These are phyloP conservation scores for Tilletia horrida DNA, from an alignment of 1,284 basidiomycete genomes.

Conservation along the genomic window DNA sequence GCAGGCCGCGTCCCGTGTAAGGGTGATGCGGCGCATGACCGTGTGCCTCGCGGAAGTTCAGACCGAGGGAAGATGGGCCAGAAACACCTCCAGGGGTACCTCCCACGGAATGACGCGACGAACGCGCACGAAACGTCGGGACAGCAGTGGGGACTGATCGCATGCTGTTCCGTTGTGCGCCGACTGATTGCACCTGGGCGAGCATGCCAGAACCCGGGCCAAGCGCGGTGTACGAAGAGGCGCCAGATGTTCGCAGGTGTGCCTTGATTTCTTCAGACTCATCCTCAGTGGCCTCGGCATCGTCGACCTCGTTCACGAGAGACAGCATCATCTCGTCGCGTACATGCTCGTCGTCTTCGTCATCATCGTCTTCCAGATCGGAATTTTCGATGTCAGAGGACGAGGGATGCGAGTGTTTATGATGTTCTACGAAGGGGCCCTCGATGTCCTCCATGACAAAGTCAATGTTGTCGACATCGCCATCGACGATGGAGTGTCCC, in stretches of 20 bases:
- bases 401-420: not conserved
- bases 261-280: constrained; percentile 33
- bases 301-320: constrained; percentile 29
- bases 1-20: not conserved
- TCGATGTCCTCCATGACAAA: constrained; percentile 17
- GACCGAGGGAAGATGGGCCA: not conserved
- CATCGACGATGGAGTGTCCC: constrained; percentile 14
- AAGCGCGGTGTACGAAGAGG: constrained; percentile 25
- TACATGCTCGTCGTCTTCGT: constrained; percentile 49
- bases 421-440: constrained; percentile 13
- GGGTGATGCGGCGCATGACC: constrained; percentile 8
- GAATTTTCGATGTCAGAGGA: constrained; percentile 15
- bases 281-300: constrained; percentile 46
- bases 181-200: not conserved
- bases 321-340: constrained; percentile 49
- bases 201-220: constrained; percentile 26
- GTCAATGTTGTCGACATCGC: constrained; percentile 4
- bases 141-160: constrained; percentile 21
- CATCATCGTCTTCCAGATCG: constrained; percentile 16
- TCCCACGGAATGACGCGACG: constrained; percentile 20
- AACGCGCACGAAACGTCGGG: constrained; percentile 30
- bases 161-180: constrained; percentile 27
- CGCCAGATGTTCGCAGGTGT: constrained; percentile 2
- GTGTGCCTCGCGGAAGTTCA: constrained; percentile 14
- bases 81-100: not conserved